Evolutionary conservation across 352 stramenopile species (phyloP).

Genomic region (Globisporangium polare): DNA sequence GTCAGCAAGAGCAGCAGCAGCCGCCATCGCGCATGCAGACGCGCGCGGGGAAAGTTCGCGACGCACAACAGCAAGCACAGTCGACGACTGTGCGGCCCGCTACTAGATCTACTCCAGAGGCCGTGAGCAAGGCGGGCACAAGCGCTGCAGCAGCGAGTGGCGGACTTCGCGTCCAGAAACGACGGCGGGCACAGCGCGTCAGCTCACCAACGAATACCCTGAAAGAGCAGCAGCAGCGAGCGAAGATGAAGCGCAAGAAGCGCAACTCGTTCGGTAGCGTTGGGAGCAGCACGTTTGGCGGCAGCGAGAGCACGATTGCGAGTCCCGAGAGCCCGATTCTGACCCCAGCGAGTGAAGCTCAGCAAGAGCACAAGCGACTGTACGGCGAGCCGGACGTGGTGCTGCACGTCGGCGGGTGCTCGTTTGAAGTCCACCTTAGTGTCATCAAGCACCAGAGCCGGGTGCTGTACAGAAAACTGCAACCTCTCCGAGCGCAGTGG

Average conservation of each 20-base stretch:
- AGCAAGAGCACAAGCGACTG: background rate
- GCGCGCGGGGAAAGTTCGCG: background rate
- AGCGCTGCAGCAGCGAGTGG: background rate
- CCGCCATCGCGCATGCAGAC: background rate
- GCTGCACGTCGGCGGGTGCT: slow-evolving; percentile 47
- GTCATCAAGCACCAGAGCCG: slow-evolving; percentile 32
- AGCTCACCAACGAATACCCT: background rate
- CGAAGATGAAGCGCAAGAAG: background rate
- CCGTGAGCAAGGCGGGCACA: background rate
- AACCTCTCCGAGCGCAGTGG: slow-evolving; percentile 16
- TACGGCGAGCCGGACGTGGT: slow-evolving; percentile 29
- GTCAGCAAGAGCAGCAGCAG: background rate
- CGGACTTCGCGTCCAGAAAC: background rate
- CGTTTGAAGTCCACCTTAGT: slow-evolving; percentile 35
- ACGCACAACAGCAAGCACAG: background rate
- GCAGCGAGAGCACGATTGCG: background rate
- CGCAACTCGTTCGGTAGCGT: slow-evolving; percentile 9
- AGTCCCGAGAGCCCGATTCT: background rate
- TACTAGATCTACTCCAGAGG: background rate
- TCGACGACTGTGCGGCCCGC: background rate
- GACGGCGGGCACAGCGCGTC: background rate
- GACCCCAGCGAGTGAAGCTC: background rate
- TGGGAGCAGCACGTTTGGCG: slow-evolving; percentile 4
- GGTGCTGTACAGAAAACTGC: slow-evolving; percentile 35
- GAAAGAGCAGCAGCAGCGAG: background rate